phyloP scores from a whole-genome alignment of 2,329 filamentous ascomycete species.

The Pseudocercospora fijiensis region DNA sequence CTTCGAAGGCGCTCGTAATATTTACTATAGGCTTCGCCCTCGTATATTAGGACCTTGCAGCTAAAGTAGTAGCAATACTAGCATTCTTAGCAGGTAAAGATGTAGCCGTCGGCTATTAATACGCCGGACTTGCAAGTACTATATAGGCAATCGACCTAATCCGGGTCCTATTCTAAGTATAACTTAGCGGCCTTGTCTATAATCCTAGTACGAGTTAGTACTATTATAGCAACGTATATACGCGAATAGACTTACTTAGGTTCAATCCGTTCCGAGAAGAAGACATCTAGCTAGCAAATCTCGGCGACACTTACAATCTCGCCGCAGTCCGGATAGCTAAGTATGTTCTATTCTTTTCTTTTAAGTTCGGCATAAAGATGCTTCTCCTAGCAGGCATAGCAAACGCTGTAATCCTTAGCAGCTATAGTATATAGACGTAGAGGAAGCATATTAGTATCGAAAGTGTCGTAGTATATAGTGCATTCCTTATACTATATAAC shows the following conservation, averaged over 20 bases:
- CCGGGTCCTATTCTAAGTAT: slow-evolving; percentile 4
- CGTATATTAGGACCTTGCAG: slow-evolving; percentile 16
- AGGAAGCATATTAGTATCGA: background rate
- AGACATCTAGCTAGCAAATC: background rate
- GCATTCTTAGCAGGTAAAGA: slow-evolving; percentile 16
- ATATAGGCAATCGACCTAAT: slow-evolving; percentile 12
- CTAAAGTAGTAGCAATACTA: slow-evolving; percentile 10
- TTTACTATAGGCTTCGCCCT: slow-evolving; percentile 1
- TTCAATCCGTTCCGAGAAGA: slow-evolving; percentile 2
- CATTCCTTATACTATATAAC: slow-evolving; percentile 9
- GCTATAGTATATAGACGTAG: background rate
- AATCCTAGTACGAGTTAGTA: slow-evolving; percentile 9
- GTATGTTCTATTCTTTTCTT: slow-evolving; percentile 12
- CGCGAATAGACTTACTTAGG: background rate
- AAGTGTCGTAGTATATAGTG: slow-evolving; percentile 3
- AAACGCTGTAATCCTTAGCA: background rate
- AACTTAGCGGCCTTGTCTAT: slow-evolving; percentile 9
- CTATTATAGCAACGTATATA: background rate
- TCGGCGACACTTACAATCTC: background rate
- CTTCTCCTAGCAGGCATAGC: slow-evolving; percentile 9
- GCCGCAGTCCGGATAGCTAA: slow-evolving; percentile 10
- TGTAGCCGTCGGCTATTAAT: slow-evolving; percentile 12
- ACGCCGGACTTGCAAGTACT: slow-evolving; percentile 3
- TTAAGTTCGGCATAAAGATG: slow-evolving; percentile 8
- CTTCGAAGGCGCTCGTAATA: slow-evolving; percentile 1